Evolutionary conservation across 169 alveolate genomes (phyloP).

Genomic region (Plasmodium coatneyi): DNA sequence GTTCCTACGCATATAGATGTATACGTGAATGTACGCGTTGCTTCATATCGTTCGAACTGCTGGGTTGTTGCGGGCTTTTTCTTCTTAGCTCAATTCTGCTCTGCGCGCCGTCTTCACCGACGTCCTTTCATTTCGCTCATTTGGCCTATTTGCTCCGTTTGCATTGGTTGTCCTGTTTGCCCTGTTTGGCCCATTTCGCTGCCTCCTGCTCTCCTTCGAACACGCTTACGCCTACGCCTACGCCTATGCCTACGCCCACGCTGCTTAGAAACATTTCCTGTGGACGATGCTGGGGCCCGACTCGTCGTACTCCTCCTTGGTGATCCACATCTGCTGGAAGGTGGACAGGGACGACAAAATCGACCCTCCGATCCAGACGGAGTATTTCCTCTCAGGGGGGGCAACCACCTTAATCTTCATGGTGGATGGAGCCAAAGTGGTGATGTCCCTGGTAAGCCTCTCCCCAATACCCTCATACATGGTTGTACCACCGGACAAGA

Average conservation of each 20-base stretch:
- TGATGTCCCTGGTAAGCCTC: constrained; percentile 97
- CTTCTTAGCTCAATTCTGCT: not conserved
- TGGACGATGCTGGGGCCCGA: constrained; percentile 98
- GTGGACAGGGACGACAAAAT: constrained; percentile 95
- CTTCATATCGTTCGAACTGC: not conserved
- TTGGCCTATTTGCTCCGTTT: not conserved
- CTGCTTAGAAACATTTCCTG: constrained; percentile 94
- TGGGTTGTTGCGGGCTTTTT: not conserved
- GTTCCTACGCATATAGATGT: not conserved
- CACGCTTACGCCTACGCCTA: too few relatives aligned
- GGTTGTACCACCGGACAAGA: constrained; percentile 98
- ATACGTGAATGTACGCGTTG: not conserved
- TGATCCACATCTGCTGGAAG: constrained; percentile 98
- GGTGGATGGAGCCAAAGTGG: constrained; percentile 96
- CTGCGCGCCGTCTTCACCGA: not conserved
- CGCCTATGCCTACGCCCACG: too few relatives aligned
- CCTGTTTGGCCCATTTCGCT: too few relatives aligned
- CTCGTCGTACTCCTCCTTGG: constrained; percentile 98
- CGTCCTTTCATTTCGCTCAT: not conserved
- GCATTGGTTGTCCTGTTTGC: too few relatives aligned
- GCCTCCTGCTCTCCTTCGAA: too few relatives aligned
- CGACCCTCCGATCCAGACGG: constrained; percentile 99
- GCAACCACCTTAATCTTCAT: constrained; percentile 98
- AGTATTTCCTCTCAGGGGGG: constrained; percentile 98
- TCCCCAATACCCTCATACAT: constrained; percentile 97